Conservation (phyloP, 2,329 filamentous ascomycete species). For the Chrysoporthe austroafricana region DNA sequence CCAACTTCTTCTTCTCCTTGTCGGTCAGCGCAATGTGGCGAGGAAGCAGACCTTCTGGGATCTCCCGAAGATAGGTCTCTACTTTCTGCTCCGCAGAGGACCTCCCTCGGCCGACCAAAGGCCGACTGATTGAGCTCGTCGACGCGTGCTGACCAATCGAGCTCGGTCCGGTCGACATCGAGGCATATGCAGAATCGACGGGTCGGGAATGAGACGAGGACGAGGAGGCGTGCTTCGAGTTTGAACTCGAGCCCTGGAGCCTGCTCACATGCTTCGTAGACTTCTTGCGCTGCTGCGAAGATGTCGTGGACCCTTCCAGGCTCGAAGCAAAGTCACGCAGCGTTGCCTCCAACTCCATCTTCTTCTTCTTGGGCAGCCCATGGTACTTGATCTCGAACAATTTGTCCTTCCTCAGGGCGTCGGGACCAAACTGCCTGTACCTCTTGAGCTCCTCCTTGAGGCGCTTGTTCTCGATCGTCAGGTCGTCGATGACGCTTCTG, state of each 20-base stretch:
- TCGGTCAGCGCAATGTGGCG: constrained; percentile 67
- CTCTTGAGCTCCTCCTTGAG: constrained; percentile 73
- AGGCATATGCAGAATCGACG: constrained; percentile 69
- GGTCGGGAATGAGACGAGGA: constrained; percentile 58
- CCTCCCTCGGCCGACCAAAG: constrained; percentile 42
- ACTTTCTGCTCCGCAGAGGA: constrained; percentile 61
- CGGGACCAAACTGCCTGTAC: constrained; percentile 69
- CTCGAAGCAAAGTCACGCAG: constrained; percentile 71
- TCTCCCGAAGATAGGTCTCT: constrained; percentile 72
- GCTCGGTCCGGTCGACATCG: constrained; percentile 59
- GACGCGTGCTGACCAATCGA: constrained; percentile 43
- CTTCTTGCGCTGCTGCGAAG: constrained; percentile 49
- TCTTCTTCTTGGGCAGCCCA: constrained; percentile 71
- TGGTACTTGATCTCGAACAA: constrained; percentile 84
- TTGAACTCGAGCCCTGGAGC: constrained; percentile 47
- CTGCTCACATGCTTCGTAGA: constrained; percentile 44
- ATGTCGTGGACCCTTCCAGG: constrained; percentile 55
- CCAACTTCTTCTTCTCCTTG: constrained; percentile 74
- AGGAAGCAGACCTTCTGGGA: constrained; percentile 70
- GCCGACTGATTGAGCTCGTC: constrained; percentile 44
- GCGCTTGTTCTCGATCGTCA: constrained; percentile 82
- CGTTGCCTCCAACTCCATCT: constrained; percentile 74
- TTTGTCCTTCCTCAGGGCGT: constrained; percentile 73
- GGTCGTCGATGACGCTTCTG: constrained; percentile 82
- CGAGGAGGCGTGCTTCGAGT: constrained; percentile 56